Conservation (phyloP, 106 monocot genomes). For the Triglochin maritima region DNA sequence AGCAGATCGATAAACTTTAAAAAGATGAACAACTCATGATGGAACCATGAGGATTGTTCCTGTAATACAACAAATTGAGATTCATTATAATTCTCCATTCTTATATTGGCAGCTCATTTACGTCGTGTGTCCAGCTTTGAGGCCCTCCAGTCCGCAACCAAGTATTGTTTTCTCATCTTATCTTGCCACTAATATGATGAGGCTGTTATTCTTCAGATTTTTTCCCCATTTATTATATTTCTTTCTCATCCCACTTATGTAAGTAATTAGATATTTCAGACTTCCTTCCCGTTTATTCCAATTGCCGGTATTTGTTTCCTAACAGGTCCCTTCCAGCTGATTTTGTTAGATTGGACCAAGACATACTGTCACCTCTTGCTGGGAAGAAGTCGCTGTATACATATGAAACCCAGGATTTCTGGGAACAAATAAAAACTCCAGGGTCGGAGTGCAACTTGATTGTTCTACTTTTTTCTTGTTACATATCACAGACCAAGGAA, state of each 20-base stretch:
- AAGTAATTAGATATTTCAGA: no score
- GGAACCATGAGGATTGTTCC: no score
- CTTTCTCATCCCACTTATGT: no score
- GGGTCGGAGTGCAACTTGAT: slow-evolving; percentile 33
- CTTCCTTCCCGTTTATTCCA: no score
- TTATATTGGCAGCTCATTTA: slow-evolving; percentile 62
- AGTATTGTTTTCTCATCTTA: slow-evolving; percentile 27
- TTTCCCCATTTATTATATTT: no score
- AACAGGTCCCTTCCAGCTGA: slow-evolving; percentile 76
- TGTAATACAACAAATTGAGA: no score
- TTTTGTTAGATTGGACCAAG: slow-evolving; percentile 93
- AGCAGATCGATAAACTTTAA: no score
- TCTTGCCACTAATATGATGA: not conserved
- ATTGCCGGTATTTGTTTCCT: not conserved
- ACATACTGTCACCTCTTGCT: slow-evolving; percentile 94
- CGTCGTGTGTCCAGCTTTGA: slow-evolving; percentile 74
- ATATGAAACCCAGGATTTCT: slow-evolving; percentile 82
- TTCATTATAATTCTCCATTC: not conserved
- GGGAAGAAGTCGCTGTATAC: slow-evolving; percentile 90
- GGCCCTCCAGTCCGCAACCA: slow-evolving; percentile 86
- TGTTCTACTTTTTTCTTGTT: not conserved
- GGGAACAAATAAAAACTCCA: slow-evolving; percentile 98
- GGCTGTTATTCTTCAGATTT: no score
- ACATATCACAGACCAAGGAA: not conserved
- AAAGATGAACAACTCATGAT: no score